Evolutionary conservation across 2,329 filamentous ascomycete genomes (phyloP), one percentile per base, ranked within the genome.

Genomic region (Geosmithia flava): DNA sequence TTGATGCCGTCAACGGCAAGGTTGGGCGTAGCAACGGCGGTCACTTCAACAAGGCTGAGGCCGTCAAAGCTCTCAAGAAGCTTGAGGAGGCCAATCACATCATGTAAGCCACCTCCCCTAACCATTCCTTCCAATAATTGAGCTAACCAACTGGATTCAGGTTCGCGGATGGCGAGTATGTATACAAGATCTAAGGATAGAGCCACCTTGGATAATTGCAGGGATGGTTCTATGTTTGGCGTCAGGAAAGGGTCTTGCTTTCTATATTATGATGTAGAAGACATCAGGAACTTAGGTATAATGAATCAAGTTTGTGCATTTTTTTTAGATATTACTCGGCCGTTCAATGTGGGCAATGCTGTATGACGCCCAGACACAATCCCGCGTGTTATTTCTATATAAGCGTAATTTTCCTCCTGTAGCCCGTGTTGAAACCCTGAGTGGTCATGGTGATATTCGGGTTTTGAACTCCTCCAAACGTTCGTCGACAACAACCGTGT

Each of bases 21-120:
- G 57, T 95, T 44, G 73, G 76, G 15, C 58, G 66, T 42, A 57
- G 66, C 2, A 61, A 68, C 23, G 75, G 74, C 4, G 75, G 76
- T 7, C 66, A 72, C 39, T 98, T 95, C 66, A 75, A 71, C 23
- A 75, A 75, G 39, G 71, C 70, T 0, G 93, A 98, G 66, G 87
- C 85, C 1, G 69, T 84, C 50, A 78, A 83, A 63, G 90, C 88
- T 43, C 69, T 98, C 49, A 79, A 80, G 64, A 81, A 76, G 61
- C 82, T 98, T 79, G 83, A 87, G 58, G 81, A 86, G 54, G 72
- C 76, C 56, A 96, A 96, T 64, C 83, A 91, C 70, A 82, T 98
- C 60, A 98, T 98, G 90, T 91, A 71, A 78, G 86, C 80, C 48
- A 45, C 20, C 46, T 20, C n/a, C 37, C 19, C 15, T 37, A 16